phyloP scores from a whole-genome alignment of 192 early-diverging fungal genomes.

The Ramicandelaber brevisporus region DNA sequence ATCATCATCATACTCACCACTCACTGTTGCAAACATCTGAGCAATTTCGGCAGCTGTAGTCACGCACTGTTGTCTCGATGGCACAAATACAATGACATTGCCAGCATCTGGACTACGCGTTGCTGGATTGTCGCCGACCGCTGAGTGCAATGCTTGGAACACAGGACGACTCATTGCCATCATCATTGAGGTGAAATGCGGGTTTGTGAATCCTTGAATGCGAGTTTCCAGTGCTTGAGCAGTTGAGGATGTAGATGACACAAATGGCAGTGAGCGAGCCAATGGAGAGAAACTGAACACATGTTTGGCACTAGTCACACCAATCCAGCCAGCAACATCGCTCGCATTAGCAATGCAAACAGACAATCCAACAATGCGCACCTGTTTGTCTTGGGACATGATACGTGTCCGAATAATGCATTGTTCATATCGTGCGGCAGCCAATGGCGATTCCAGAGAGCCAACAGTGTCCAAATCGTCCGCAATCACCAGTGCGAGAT shows the following conservation, averaged over 20 bases:
- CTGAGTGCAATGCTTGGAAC: slow-evolving; percentile 44
- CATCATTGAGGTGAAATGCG: slow-evolving; percentile 91
- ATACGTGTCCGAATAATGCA: too few relatives aligned
- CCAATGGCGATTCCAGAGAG: slow-evolving; percentile 35
- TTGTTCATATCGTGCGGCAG: too few relatives aligned
- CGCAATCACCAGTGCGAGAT: slow-evolving; percentile 63
- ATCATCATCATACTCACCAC: too few relatives aligned
- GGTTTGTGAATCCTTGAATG: slow-evolving; percentile 74
- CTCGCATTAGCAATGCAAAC: slow-evolving; percentile 86
- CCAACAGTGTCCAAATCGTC: slow-evolving; percentile 92
- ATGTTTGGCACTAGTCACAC: slow-evolving; percentile 39
- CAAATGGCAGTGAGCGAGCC: slow-evolving; percentile 76
- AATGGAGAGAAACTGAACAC: slow-evolving; percentile 92
- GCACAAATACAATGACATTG: slow-evolving; percentile 83
- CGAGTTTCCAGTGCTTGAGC: slow-evolving; percentile 89
- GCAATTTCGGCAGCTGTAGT: slow-evolving; percentile 67
- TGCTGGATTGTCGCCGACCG: too few relatives aligned
- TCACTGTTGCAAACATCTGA: too few relatives aligned
- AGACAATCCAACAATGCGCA: slow-evolving; percentile 80
- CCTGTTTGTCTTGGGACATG: too few relatives aligned
- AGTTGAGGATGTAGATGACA: too few relatives aligned
- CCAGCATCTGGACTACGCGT: too few relatives aligned
- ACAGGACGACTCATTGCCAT: slow-evolving; percentile 74
- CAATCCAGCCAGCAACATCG: slow-evolving; percentile 97
- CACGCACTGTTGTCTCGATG: slow-evolving; percentile 66